A percentile compares a stretch with the other conserved stretches of the same genome.
phyloP scores from a whole-genome alignment of 2,329 filamentous ascomycete genomes.

The Aspergillus piperis region DNA sequence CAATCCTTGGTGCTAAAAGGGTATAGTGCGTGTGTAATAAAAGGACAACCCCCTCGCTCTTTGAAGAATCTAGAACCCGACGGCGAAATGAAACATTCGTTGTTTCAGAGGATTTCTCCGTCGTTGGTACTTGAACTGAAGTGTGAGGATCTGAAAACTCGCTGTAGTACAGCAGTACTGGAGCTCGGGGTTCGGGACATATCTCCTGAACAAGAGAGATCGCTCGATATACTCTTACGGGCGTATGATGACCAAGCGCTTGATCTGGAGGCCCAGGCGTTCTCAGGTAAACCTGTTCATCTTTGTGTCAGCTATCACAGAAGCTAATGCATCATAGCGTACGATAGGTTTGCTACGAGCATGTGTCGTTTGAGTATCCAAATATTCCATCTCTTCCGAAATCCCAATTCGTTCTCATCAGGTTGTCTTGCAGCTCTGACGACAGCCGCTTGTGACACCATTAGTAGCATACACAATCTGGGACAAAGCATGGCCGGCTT shows the following conservation, averaged over 20 bases:
- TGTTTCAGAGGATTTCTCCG: slow-evolving; percentile 38
- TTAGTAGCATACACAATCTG: slow-evolving; percentile 32
- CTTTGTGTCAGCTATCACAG: neutral
- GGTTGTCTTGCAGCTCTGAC: slow-evolving; percentile 31
- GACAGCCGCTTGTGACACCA: slow-evolving; percentile 32
- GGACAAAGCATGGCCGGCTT: slow-evolving; percentile 23
- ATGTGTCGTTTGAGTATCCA: slow-evolving; percentile 38
- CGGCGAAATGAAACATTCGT: slow-evolving; percentile 32
- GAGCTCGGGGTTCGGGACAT: slow-evolving; percentile 44
- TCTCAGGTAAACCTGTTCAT: slow-evolving; percentile 28
- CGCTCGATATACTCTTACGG: slow-evolving; percentile 39
- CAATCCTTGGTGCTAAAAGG: neutral
- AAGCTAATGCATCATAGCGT: slow-evolving; percentile 24
- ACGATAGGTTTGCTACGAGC: slow-evolving; percentile 33
- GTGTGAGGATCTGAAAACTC: slow-evolving; percentile 39
- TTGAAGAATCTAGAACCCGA: slow-evolving; percentile 41
- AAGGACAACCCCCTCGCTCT: slow-evolving; percentile 40
- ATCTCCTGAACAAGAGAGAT: slow-evolving; percentile 40
- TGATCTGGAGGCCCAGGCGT: slow-evolving; percentile 38
- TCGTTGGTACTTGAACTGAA: slow-evolving; percentile 40
- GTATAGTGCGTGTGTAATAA: slow-evolving; percentile 38
- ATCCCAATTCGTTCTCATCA: slow-evolving; percentile 28
- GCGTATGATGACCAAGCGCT: slow-evolving; percentile 39
- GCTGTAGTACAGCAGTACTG: slow-evolving; percentile 38
- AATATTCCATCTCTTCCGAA: slow-evolving; percentile 41